Evolutionary conservation across 202 grass and related monocot species (phyloP), one percentile per base, ranked within the genome.

Genomic region (Setaria italica): DNA sequence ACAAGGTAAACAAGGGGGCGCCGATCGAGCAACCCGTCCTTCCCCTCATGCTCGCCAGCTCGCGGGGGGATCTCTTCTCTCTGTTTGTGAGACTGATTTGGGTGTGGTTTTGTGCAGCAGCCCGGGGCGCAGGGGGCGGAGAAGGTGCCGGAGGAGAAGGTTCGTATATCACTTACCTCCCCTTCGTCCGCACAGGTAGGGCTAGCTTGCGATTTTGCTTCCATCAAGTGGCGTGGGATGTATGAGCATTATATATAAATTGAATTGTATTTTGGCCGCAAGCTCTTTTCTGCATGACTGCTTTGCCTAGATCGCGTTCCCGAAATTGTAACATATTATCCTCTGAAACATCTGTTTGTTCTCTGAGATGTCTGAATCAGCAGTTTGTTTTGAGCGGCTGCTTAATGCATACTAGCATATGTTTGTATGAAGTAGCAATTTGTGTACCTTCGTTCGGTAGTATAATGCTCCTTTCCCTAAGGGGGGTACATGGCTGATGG

Each of bases 111-210:
- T 57, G 65, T 57, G 65, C 50, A 57, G 79, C 49, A 70, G 21
- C 50, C 35, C 9, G 50, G n/a, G 21, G 65, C 34, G 50, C 49
- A 45, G 79, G 79, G 79, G 49, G 20, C 35, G 50, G 79, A 56
- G 50, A 81, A 70, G 49, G 64, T 55, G 29, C 20, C 79, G 4
- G 64, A 81, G 65, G 79, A 81, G 64, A 81, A 81, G 79, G 79
- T 81, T 56, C 14, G 50, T 57, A 7, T 43, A 12, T 57, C 2
- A 39, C 13, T 57, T 43, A 7, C 7, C 50, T 45, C 50, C 11
- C 50, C 19, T 67, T 25, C 2, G 48, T 29, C 25, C 33, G 19
- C 54, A 11, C 6, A 4, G 39, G 21, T 69, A 19, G 39, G 42
- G 7, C 12, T 34, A 15, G 30, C 30, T 64, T 65, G 12, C 32